These are phyloP conservation scores for Colletotrichum sp. DNA, from an alignment of 2,329 filamentous ascomycete species.

Conservation along the genomic window DNA sequence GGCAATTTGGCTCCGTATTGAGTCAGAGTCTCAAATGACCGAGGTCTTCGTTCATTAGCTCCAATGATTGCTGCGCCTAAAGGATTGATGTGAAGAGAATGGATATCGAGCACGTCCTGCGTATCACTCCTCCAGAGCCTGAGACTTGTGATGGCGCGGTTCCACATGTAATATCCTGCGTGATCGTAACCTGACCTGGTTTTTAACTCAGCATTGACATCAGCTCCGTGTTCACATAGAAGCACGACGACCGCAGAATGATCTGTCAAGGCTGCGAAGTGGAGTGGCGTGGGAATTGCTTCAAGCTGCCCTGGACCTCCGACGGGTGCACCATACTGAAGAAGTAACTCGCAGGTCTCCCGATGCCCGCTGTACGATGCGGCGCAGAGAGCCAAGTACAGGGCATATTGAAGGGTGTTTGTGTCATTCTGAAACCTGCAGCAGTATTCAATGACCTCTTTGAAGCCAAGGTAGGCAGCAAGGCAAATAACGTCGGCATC, in stretches of 20 bases:
- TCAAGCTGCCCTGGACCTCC: accelerated
- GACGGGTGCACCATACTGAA: accelerated
- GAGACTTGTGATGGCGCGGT: too few species aligned
- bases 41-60: accelerated
- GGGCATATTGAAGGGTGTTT: accelerated
- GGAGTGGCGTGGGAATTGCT: neutral
- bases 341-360: neutral
- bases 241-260: accelerated
- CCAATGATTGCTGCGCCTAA: neutral
- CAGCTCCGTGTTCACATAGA: neutral
- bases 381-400: too few species aligned
- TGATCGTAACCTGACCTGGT: too few species aligned
- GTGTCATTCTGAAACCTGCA: too few species aligned
- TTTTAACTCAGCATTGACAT: neutral
- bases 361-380: accelerated
- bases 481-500: accelerated
- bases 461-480: too few species aligned
- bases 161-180: neutral
- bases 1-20: neutral
- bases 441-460: accelerated
- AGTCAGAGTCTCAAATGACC: accelerated
- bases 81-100: too few species aligned
- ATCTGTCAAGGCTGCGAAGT: neutral
- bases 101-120: too few species aligned
- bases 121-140: too few species aligned